Conservation (phyloP, 108 stramenopile species). For the Skeletonema tropicum region DNA sequence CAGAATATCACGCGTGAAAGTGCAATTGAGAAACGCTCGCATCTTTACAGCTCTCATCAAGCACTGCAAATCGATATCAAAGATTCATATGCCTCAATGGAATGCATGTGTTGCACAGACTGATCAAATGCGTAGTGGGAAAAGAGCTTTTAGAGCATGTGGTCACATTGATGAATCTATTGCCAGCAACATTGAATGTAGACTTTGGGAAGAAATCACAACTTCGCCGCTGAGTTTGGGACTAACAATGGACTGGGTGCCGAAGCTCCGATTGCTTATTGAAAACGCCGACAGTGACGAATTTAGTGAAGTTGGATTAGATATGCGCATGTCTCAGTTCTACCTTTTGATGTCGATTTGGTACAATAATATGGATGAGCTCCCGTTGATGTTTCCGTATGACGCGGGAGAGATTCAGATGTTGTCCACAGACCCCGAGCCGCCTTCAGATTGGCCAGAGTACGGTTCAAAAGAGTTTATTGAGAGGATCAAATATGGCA, state of each 20-base stretch:
- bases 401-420: conserved; percentile 42
- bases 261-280: conserved; percentile 64
- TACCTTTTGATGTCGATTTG: conserved; percentile 79
- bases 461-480: conserved; percentile 75
- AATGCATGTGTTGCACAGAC: conserved; percentile 40
- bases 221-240: conserved; percentile 46
- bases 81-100: conserved; percentile 38
- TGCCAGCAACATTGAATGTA: conserved; percentile 19
- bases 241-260: conserved; percentile 64
- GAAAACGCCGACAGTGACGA: conserved; percentile 22
- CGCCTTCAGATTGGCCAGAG: conserved; percentile 73
- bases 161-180: conserved; percentile 16
- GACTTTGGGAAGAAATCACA: conserved; percentile 75
- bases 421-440: conserved; percentile 32
- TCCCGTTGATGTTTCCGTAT: conserved; percentile 78
- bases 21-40: conserved; percentile 28
- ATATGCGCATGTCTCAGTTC: conserved; percentile 73
- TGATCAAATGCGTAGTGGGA: conserved; percentile 43
- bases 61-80: conserved; percentile 1
- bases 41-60: conserved; percentile 50
- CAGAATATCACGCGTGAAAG: conserved; percentile 32
- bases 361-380: conserved; percentile 86
- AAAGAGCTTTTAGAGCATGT: conserved; percentile 46
- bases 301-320: conserved; percentile 43
- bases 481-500: conserved; percentile 34